phyloP scores from a whole-genome alignment of 345 rosid species.

The Dipteronia dyeriana region DNA sequence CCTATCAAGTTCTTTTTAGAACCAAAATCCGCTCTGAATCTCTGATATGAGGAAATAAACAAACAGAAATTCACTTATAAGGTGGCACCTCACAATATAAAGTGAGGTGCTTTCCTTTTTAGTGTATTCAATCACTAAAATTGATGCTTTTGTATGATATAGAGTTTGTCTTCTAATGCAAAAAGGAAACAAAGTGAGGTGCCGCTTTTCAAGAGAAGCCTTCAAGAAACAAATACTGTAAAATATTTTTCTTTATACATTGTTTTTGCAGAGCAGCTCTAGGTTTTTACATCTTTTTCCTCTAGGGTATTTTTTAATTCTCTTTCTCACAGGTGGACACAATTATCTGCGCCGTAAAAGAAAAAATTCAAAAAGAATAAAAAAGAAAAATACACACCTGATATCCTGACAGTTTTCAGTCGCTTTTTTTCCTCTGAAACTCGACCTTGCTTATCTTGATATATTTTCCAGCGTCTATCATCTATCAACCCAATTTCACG shows the following conservation, averaged over 20 bases:
- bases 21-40: background rate
- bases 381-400: slow-evolving; percentile 51
- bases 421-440: slow-evolving; percentile 81
- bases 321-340: background rate
- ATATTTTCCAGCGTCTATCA: slow-evolving; percentile 85
- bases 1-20: background rate
- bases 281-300: background rate
- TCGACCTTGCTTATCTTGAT: slow-evolving; percentile 83
- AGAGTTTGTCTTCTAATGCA: background rate
- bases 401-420: slow-evolving; percentile 73
- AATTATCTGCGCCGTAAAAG: background rate
- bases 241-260: background rate
- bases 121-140: background rate
- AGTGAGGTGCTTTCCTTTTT: background rate
- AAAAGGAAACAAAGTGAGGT: background rate
- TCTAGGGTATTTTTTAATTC: background rate
- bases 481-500: slow-evolving; percentile 89
- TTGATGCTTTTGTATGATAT: background rate
- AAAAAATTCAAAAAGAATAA: background rate
- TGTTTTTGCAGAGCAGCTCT: background rate
- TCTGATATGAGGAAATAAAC: background rate
- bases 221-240: background rate
- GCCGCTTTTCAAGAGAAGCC: background rate
- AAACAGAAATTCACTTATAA: background rate
- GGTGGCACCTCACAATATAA: background rate